Conservation (phyloP, 2,329 filamentous ascomycete species). For the Cordyceps tenuipes region DNA sequence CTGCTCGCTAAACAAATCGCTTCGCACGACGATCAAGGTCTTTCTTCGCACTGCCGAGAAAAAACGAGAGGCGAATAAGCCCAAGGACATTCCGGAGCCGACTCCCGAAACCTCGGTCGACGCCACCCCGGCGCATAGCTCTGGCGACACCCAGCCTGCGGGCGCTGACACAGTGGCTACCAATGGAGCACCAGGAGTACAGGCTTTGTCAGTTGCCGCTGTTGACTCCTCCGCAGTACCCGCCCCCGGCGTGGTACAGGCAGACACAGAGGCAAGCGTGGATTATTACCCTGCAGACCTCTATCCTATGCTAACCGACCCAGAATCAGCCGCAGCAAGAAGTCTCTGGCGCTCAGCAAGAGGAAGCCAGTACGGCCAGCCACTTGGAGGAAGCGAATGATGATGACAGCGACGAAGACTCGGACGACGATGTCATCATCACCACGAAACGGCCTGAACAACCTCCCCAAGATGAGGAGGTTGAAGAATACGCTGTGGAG, state of each 20-base stretch:
- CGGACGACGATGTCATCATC: conserved; percentile 12
- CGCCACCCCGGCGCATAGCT: conserved; percentile 15
- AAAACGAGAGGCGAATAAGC: conserved; percentile 63
- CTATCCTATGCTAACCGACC: background rate
- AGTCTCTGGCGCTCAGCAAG: conserved; percentile 1
- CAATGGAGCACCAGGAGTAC: background rate
- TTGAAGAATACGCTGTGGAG: conserved; percentile 18
- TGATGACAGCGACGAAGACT: conserved; percentile 15
- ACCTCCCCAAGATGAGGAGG: conserved; percentile 16
- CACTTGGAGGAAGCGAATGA: conserved; percentile 13
- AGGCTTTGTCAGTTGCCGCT: background rate
- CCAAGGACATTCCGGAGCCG: conserved; percentile 38
- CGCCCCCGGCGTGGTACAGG: conserved; percentile 10
- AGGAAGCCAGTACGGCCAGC: background rate
- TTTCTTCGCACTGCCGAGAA: conserved; percentile 88
- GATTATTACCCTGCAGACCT: background rate
- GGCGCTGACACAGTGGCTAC: background rate
- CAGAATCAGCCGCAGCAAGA: conserved; percentile 6
- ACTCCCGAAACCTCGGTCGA: conserved; percentile 35
- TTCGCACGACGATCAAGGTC: conserved; percentile 87
- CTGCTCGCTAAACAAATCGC: conserved; percentile 79
- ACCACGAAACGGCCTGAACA: conserved; percentile 17
- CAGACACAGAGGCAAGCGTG: conserved; percentile 4
- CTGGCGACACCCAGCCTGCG: background rate
- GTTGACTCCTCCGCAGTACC: conserved; percentile 2